A percentile compares a stretch with the other conserved stretches of the same genome.
phyloP scores from a whole-genome alignment of 306 rosid species.

The Citrullus mucosospermus region DNA sequence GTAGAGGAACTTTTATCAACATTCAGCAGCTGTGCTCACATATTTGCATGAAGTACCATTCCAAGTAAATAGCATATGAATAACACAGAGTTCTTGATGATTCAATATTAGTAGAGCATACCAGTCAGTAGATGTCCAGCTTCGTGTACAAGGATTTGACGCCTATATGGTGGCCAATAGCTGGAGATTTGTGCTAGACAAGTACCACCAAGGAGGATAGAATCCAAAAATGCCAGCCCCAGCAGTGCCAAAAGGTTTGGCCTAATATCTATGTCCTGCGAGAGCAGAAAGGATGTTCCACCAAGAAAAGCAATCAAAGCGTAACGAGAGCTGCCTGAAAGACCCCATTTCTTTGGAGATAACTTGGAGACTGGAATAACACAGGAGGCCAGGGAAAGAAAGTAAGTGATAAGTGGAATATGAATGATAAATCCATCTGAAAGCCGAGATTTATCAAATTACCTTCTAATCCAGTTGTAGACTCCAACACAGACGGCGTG shows the following conservation, averaged over 20 bases:
- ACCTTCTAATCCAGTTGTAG: slow-evolving; percentile 93
- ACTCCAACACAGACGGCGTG: slow-evolving; percentile 65
- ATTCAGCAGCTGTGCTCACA: background rate
- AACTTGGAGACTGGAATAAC: slow-evolving; percentile 53
- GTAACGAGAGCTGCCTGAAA: slow-evolving; percentile 53
- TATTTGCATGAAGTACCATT: background rate
- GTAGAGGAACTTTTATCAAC: background rate
- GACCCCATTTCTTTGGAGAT: slow-evolving; percentile 95
- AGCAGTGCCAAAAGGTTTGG: slow-evolving; percentile 69
- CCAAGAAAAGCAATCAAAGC: slow-evolving; percentile 58
- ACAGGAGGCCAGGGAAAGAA: background rate
- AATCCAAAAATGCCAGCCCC: slow-evolving; percentile 68
- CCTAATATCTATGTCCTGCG: slow-evolving; percentile 74
- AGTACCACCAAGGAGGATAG: slow-evolving; percentile 76
- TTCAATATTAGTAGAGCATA: slow-evolving; percentile 10
- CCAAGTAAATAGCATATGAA: background rate
- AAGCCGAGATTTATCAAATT: slow-evolving; percentile 1
- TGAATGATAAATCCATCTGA: background rate
- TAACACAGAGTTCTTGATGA: background rate
- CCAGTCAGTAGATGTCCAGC: slow-evolving; percentile 86
- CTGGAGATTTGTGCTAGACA: slow-evolving; percentile 90
- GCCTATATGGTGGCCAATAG: slow-evolving; percentile 91
- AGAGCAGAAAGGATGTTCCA: slow-evolving; percentile 61
- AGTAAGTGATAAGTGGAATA: background rate
- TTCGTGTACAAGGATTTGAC: slow-evolving; percentile 79